Evolutionary conservation across 495 filamentous ascomycete genomes (phyloP).

Genomic region (Hyaloscypha variabilis): DNA sequence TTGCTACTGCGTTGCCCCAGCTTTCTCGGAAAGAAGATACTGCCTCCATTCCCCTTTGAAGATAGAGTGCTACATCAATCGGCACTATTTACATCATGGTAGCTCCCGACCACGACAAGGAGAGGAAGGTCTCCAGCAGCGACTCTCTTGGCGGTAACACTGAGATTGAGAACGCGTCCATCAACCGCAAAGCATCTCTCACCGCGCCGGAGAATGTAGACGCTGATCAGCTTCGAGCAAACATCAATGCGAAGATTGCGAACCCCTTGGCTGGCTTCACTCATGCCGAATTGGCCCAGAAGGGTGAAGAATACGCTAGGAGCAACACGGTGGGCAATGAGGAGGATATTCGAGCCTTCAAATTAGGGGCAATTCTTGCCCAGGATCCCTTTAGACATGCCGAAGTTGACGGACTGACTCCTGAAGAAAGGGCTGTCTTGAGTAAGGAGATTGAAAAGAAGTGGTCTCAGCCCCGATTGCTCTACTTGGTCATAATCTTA

Average conservation of each 20-base stretch:
- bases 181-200: neutral
- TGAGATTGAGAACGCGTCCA: slow-evolving; percentile 5
- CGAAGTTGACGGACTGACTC: slow-evolving; percentile 55
- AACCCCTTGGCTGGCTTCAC: slow-evolving; percentile 71
- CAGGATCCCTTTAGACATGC: slow-evolving; percentile 51
- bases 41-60: no score
- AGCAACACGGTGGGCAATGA: slow-evolving; percentile 62
- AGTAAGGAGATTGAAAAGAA: slow-evolving; percentile 65
- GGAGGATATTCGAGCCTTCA: slow-evolving; percentile 69
- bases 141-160: neutral
- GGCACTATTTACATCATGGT: slow-evolving; percentile 5
- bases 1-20: no score
- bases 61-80: neutral
- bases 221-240: slow-evolving; percentile 14
- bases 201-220: neutral
- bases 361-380: slow-evolving; percentile 72
- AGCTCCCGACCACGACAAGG: neutral
- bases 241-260: slow-evolving; percentile 46
- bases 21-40: no score
- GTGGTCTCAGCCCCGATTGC: slow-evolving; percentile 70
- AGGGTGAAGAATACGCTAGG: slow-evolving; percentile 68
- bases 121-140: neutral
- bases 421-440: slow-evolving; percentile 59
- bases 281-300: slow-evolving; percentile 58
- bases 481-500: slow-evolving; percentile 68